A percentile compares a stretch with the other conserved stretches of the same genome.
phyloP scores from a whole-genome alignment of 2,329 filamentous ascomycete genomes.

The Alternaria sp. region DNA sequence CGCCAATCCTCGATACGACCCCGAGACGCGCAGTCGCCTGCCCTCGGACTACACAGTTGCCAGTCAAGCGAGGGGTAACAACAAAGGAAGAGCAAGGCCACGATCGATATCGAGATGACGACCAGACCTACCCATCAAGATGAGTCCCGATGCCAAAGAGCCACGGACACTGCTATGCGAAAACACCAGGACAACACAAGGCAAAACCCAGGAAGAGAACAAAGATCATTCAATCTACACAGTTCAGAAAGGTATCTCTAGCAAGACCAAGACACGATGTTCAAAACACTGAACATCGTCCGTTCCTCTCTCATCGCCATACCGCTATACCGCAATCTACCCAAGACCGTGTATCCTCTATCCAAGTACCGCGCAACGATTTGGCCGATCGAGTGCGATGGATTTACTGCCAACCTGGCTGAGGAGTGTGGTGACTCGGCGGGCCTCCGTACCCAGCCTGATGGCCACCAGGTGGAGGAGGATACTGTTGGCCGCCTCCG shows the following conservation, averaged over 20 bases:
- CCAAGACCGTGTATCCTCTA: neutral
- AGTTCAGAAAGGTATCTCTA: constrained; percentile 9
- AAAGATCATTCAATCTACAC: constrained; percentile 9
- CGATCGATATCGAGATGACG: neutral
- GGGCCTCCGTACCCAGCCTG: constrained; percentile 17
- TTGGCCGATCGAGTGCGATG: neutral
- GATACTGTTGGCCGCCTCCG: constrained; percentile 22
- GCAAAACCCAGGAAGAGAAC: neutral
- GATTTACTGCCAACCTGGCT: constrained; percentile 34
- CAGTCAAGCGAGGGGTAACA: neutral
- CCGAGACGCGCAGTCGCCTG: neutral
- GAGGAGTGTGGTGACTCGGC: constrained; percentile 17
- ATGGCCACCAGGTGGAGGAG: constrained; percentile 19
- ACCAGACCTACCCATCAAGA: neutral
- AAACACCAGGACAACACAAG: neutral
- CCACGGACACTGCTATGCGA: neutral
- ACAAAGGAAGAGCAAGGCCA: neutral
- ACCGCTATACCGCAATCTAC: neutral
- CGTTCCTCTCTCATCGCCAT: neutral
- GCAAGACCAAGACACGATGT: neutral
- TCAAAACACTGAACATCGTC: neutral
- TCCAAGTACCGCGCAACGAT: neutral
- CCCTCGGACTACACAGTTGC: neutral
- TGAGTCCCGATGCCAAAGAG: neutral
- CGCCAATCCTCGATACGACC: neutral